Evolutionary conservation across 495 filamentous ascomycete species (phyloP).

Genomic region (Penicillium silybi): DNA sequence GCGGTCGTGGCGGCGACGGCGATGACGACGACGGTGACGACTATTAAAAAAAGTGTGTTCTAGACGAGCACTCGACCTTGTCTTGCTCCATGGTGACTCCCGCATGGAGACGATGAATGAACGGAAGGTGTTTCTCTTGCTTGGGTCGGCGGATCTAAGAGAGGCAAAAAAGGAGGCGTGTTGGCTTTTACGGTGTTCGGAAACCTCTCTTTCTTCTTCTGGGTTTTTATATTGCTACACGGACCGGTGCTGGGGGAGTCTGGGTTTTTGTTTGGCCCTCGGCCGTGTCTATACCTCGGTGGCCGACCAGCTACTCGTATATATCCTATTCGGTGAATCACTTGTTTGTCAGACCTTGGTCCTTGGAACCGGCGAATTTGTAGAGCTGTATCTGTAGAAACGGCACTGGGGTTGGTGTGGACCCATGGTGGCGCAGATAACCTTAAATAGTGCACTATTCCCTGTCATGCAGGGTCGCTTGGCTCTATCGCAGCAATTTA

Average conservation of each 20-base stretch:
- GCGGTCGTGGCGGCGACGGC: constrained; percentile 59
- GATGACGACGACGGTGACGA: constrained; percentile 47
- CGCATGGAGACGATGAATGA: constrained; percentile 8
- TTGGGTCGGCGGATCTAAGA: constrained; percentile 12
- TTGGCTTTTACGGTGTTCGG: constrained; percentile 34
- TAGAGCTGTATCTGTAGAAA: no score
- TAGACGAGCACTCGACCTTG: neutral
- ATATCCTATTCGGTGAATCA: constrained; percentile 15
- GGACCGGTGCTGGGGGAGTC: constrained; percentile 26
- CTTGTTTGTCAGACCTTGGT: neutral
- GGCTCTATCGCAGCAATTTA: neutral
- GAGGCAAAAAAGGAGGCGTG: constrained; percentile 20
- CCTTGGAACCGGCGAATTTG: neutral
- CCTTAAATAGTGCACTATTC: neutral
- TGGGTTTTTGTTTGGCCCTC: constrained; percentile 13
- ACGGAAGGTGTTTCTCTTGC: constrained; percentile 6
- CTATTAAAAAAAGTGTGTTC: constrained; percentile 9
- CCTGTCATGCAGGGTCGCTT: neutral
- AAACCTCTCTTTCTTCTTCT: constrained; percentile 12
- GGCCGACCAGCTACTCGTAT: constrained; percentile 14
- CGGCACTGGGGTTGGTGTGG: neutral
- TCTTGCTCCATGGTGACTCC: constrained; percentile 5
- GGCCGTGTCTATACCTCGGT: constrained; percentile 24
- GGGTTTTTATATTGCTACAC: constrained; percentile 29
- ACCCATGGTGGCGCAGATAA: neutral